These are phyloP conservation scores for Pittosporum tobira DNA, from an alignment of 129 eudicot species.

Conservation along the genomic window DNA sequence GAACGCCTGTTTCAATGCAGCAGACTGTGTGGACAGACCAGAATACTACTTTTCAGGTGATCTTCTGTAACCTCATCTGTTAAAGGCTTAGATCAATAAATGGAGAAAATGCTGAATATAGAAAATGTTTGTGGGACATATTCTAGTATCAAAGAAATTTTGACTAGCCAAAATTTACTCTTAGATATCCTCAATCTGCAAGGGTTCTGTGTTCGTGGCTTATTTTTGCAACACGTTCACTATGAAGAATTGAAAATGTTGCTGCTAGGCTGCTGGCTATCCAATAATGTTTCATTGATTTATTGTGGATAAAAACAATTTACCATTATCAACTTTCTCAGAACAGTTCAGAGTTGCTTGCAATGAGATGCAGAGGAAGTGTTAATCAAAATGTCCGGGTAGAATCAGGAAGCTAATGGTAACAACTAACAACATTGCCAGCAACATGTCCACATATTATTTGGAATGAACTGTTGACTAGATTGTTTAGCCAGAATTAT, in stretches of 20 bases:
- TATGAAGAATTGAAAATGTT: background rate
- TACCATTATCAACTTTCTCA: too few relatives aligned
- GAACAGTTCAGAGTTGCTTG: too few relatives aligned
- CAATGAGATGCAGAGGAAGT: too few relatives aligned
- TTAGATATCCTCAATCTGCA: background rate
- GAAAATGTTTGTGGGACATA: background rate
- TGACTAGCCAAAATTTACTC: background rate
- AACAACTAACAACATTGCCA: too few relatives aligned
- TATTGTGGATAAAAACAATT: too few relatives aligned
- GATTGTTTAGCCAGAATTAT: too few relatives aligned
- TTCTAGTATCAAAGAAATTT: background rate
- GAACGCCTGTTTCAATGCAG: constrained; percentile 75
- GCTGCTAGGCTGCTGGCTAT: too few relatives aligned
- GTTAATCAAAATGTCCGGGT: too few relatives aligned
- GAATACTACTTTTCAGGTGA: constrained; percentile 71
- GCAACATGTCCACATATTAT: too few relatives aligned
- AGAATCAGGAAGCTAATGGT: too few relatives aligned
- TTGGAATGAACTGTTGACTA: too few relatives aligned
- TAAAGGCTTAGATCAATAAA: background rate
- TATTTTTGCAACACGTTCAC: background rate
- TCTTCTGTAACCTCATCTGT: background rate
- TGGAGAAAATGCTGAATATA: background rate
- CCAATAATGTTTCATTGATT: too few relatives aligned
- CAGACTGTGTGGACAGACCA: constrained; percentile 62
- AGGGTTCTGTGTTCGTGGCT: background rate